phyloP scores from a whole-genome alignment of 2,329 filamentous ascomycete species.

The Curvularia verruculosa region DNA sequence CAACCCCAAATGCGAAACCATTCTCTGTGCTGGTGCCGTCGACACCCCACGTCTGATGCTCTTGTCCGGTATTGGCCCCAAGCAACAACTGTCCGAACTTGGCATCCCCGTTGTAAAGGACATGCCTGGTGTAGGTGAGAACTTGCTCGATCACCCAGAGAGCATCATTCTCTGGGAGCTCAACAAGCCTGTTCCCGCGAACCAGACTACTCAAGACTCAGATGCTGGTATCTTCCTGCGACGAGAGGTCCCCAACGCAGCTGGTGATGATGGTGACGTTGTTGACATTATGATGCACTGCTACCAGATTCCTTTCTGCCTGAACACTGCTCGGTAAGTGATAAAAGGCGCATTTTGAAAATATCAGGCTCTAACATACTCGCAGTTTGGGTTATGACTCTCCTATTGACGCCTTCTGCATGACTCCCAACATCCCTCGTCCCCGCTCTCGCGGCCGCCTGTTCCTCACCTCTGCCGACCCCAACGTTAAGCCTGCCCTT shows the following conservation, averaged over 20 bases:
- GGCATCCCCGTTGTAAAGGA: constrained; percentile 63
- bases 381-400: constrained; percentile 71
- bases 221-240: constrained; percentile 89
- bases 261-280: constrained; percentile 71
- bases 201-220: constrained; percentile 90
- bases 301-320: constrained; percentile 91
- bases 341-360: background rate
- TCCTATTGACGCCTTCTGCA: constrained; percentile 82
- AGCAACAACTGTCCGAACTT: constrained; percentile 54
- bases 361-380: constrained; percentile 10
- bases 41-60: constrained; percentile 75
- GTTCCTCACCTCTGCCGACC: constrained; percentile 78
- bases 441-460: constrained; percentile 78
- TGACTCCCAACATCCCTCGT: constrained; percentile 89
- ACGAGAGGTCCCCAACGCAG: constrained; percentile 73
- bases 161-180: constrained; percentile 78
- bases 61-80: constrained; percentile 58
- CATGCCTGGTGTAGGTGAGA: constrained; percentile 67
- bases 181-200: constrained; percentile 74
- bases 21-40: constrained; percentile 79
- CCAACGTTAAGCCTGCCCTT: constrained; percentile 77
- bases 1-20: constrained; percentile 73
- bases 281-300: constrained; percentile 96
- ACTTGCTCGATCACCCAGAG: constrained; percentile 69
- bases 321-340: constrained; percentile 73